Base-by-base conservation (phyloP, 2,329 filamentous ascomycete genomes). In the Claviceps monticola region DNA sequence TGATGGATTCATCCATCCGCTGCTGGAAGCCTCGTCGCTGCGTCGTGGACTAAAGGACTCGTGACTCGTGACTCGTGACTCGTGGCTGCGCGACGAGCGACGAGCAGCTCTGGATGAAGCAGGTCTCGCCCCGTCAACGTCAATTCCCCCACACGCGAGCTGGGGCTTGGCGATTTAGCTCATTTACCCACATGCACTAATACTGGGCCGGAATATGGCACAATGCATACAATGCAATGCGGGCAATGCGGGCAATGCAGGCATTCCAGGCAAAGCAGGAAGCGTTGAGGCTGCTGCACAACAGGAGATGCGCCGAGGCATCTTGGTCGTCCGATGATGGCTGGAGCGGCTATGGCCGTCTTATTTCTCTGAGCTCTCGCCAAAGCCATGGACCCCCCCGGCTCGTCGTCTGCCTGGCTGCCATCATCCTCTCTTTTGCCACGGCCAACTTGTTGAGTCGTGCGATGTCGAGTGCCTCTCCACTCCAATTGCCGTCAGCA, bases 131-230 rank as follows among this genome's bases (percentile, higher is more conserved):
- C 37, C 51, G 23, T 8, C 50, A 17, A 46, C 50, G 44, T 46
- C 44, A 29, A 34, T 11, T n/a, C 44, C 44, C 41, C 41, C 41
- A 21, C 41, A 45, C 43, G 16, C 43, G 43, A 45, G 21, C 43
- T 26, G 43, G 43, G 43, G 43, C 43, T 7, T 45, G 43, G 43
- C 43, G 21, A 29, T 45, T 34, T 4, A 26, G 23, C 23, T 45
- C 26, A 26, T 48, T 41, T 39, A 37, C 21, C 45, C 46, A 41
- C 37, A 41, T 48, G 19, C 46, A 21, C 37, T 38, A 29, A 48
- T 48, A 41, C 46, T 41, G 14, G 48, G 39, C 39, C 14, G 48
- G 39, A 49, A 41, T 43, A 49, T 42, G n/a, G 47, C 37, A 49
- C 38, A 49, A 43, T 42, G 39, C 48, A 45, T 26, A 29, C 23